phyloP scores from a whole-genome alignment of 2,329 filamentous ascomycete genomes.

The Trichoderma sp. region DNA sequence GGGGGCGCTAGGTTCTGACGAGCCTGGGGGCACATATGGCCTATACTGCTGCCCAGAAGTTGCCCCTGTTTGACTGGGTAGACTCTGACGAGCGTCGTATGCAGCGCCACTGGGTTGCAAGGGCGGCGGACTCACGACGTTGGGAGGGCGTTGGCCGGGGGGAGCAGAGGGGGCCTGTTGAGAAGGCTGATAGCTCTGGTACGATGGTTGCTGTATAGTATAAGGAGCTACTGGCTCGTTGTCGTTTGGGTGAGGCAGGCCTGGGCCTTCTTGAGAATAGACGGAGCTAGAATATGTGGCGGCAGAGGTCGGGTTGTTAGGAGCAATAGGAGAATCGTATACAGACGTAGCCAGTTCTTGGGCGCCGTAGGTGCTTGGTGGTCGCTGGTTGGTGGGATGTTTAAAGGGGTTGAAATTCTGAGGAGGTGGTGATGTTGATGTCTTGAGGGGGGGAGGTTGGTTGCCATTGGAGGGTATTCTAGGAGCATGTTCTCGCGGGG shows the following conservation, averaged over 20 bases:
- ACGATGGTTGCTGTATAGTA: conserved; percentile 36
- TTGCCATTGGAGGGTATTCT: conserved; percentile 46
- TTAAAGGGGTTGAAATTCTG: conserved; percentile 45
- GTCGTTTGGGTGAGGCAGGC: conserved; percentile 28
- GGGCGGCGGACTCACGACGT: conserved; percentile 40
- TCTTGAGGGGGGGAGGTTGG: conserved; percentile 49
- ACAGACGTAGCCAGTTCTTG: conserved; percentile 76
- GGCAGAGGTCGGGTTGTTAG: conserved; percentile 45
- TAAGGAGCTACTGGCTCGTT: conserved; percentile 30
- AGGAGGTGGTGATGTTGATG: conserved; percentile 50
- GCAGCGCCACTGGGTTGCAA: conserved; percentile 44
- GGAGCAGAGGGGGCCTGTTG: conserved; percentile 41
- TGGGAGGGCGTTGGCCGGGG: conserved; percentile 28
- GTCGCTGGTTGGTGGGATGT: conserved; percentile 29
- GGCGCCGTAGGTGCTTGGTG: conserved; percentile 44
- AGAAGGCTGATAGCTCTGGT: conserved; percentile 41
- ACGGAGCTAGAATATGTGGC: conserved; percentile 46
- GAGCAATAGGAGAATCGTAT: conserved; percentile 69
- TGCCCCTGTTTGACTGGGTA: conserved; percentile 44
- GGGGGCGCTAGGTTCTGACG: conserved; percentile 44
- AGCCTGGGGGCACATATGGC: conserved; percentile 53
- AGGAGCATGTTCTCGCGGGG: conserved; percentile 51
- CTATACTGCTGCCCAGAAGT: conserved; percentile 50
- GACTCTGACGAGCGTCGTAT: conserved; percentile 49
- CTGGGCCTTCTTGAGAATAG: conserved; percentile 47